A percentile compares a stretch with the other conserved stretches of the same genome.
phyloP scores from a whole-genome alignment of 179 eudicot genomes.

The Amaranthus tricolor region DNA sequence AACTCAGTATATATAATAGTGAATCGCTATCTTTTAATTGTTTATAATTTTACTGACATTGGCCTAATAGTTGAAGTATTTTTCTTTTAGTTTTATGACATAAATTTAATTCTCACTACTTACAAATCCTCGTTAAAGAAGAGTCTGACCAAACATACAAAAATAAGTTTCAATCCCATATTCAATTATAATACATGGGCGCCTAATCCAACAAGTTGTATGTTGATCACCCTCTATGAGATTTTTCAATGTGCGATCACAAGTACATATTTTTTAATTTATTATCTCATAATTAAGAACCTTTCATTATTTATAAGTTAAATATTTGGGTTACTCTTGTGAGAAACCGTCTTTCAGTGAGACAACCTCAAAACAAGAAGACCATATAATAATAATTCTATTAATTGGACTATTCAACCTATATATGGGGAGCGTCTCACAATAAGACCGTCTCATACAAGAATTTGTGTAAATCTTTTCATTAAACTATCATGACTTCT shows the following conservation, averaged over 20 bases:
- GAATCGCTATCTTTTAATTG: neutral
- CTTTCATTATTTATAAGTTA: neutral
- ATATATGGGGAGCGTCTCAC: too few relatives aligned
- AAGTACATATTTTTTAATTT: neutral
- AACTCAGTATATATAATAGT: neutral
- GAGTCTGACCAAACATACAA: too few relatives aligned
- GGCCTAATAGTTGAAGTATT: neutral
- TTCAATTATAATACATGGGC: neutral
- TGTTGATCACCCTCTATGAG: neutral
- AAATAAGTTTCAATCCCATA: too few relatives aligned
- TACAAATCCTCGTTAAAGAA: too few relatives aligned
- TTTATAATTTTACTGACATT: neutral
- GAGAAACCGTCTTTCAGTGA: too few relatives aligned
- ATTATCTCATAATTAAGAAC: neutral
- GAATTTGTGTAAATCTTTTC: too few relatives aligned
- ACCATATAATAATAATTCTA: too few relatives aligned
- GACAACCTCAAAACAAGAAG: too few relatives aligned
- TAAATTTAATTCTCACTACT: too few relatives aligned
- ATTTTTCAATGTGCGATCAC: neutral
- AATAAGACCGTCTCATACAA: too few relatives aligned
- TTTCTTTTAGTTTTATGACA: too few relatives aligned
- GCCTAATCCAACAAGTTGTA: neutral
- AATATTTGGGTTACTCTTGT: slow-evolving; percentile 4
- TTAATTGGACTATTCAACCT: too few relatives aligned
- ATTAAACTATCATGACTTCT: slow-evolving; percentile 1